phyloP scores from a whole-genome alignment of 805 yeast genomes.

The Saccharomyces paradoxus region DNA sequence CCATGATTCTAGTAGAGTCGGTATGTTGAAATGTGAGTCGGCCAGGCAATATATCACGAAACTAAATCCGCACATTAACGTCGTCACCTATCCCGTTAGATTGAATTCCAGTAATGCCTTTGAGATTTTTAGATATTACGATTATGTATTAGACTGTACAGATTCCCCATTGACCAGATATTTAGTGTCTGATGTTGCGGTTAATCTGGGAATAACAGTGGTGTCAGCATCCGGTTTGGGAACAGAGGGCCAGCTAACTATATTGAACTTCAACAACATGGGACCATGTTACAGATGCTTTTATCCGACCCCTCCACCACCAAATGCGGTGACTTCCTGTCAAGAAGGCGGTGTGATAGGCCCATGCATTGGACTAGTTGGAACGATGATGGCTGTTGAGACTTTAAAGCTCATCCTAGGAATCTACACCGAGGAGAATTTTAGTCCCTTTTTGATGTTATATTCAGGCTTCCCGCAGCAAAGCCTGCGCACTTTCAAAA shows the following conservation, averaged over 20 bases:
- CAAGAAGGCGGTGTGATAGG: conserved; percentile 93
- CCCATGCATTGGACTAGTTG: conserved; percentile 91
- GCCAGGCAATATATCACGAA: conserved; percentile 48
- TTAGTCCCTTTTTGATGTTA: conserved; percentile 60
- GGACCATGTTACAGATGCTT: conserved; percentile 96
- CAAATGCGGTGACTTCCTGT: conserved; percentile 74
- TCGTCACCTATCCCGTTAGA: conserved; percentile 44
- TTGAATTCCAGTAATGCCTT: conserved; percentile 53
- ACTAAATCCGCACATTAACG: conserved; percentile 62
- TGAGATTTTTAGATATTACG: conserved; percentile 54
- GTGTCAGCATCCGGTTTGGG: conserved; percentile 89
- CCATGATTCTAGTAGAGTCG: conserved; percentile 61
- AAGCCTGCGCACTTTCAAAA: conserved; percentile 62
- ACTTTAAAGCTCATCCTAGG: conserved; percentile 65
- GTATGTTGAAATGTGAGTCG: conserved; percentile 68
- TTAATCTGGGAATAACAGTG: conserved; percentile 56
- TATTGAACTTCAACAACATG: conserved; percentile 51
- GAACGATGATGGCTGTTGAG: conserved; percentile 82
- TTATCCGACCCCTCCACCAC: conserved; percentile 84
- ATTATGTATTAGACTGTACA: conserved; percentile 83
- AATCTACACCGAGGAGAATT: conserved; percentile 42
- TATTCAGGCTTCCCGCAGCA: conserved; percentile 64
- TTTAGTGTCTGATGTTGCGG: conserved; percentile 77
- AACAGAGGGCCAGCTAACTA: conserved; percentile 82
- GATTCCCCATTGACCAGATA: conserved; percentile 87